Percentiles rank a stretch among this genome's conserved stretches.
phyloP scores from a whole-genome alignment of 2,329 filamentous ascomycete genomes.

The Ascochyta clinopodiicola region DNA sequence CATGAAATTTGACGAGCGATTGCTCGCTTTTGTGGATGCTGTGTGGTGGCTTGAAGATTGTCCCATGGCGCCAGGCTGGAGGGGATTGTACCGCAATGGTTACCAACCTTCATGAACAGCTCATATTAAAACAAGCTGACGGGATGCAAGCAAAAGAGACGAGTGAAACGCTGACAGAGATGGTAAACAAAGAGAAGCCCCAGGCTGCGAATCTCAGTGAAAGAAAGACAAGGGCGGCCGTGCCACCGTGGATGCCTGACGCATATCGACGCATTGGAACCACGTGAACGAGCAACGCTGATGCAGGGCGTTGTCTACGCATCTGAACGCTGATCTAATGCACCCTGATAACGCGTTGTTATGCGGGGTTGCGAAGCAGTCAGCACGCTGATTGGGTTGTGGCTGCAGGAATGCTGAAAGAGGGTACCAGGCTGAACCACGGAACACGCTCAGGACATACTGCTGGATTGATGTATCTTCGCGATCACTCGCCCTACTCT shows the following conservation, averaged over 20 bases:
- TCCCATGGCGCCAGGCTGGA: constrained; percentile 1
- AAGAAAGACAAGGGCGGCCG: not conserved
- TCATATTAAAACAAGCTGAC: not conserved
- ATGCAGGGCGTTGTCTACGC: not conserved
- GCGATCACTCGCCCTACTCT: constrained; percentile 12
- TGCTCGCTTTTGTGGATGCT: not conserved
- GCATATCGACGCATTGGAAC: not conserved
- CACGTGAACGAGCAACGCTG: not conserved
- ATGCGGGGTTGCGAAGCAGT: constrained; percentile 3
- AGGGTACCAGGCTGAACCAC: constrained; percentile 3
- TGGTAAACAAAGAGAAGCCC: not conserved
- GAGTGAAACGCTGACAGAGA: not conserved
- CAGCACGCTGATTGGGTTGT: constrained; percentile 4
- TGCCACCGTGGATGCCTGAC: constrained; percentile 1
- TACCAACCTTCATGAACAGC: not conserved
- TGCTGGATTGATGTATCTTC: too few species aligned
- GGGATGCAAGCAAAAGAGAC: not conserved
- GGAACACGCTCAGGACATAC: not conserved
- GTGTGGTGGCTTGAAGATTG: not conserved
- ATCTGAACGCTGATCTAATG: not conserved
- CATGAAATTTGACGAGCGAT: not conserved
- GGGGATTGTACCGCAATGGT: not conserved
- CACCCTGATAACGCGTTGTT: not conserved
- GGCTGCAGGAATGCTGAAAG: constrained; percentile 1
- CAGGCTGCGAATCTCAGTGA: not conserved